phyloP scores from a whole-genome alignment of 2,329 filamentous ascomycete species.

The Arthrobotrys iridis region DNA sequence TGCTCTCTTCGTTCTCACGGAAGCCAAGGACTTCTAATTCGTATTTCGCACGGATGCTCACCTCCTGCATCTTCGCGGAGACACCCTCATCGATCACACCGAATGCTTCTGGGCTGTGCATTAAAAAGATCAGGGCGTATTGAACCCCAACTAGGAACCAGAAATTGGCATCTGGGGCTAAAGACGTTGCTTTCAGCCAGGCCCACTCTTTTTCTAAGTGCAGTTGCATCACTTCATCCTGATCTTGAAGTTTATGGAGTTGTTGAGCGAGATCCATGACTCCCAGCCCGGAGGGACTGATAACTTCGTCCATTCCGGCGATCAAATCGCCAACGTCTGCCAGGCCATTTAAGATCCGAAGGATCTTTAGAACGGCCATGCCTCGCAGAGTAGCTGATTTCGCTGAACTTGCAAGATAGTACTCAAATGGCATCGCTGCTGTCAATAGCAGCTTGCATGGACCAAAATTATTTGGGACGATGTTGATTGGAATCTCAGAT shows the following conservation, averaged over 20 bases:
- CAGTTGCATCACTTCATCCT: not conserved
- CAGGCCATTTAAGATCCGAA: conserved; percentile 63
- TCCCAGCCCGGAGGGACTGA: conserved; percentile 2
- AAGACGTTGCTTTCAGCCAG: conserved; percentile 22
- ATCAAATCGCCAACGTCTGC: conserved; percentile 60
- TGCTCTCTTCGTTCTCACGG: not conserved
- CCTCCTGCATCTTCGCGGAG: not conserved
- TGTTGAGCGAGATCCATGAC: conserved; percentile 12
- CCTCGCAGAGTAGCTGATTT: conserved; percentile 60
- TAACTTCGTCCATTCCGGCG: conserved; percentile 62
- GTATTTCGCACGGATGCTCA: not conserved
- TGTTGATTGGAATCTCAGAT: not conserved
- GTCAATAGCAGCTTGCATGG: conserved; percentile 60
- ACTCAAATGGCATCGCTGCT: conserved; percentile 62
- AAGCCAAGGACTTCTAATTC: conserved; percentile 16
- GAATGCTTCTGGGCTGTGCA: conserved; percentile 2
- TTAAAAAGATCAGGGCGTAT: conserved; percentile 17
- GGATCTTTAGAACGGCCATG: conserved; percentile 61
- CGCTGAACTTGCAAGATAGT: conserved; percentile 60
- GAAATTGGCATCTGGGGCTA: conserved; percentile 24
- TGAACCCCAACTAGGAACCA: conserved; percentile 34
- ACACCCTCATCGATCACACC: not conserved
- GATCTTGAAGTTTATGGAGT: not conserved
- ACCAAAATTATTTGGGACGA: conserved; percentile 29
- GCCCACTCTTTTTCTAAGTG: conserved; percentile 7